These are phyloP conservation scores for Aplosporella prunicola DNA, from an alignment of 2,329 filamentous ascomycete species.

Conservation along the genomic window DNA sequence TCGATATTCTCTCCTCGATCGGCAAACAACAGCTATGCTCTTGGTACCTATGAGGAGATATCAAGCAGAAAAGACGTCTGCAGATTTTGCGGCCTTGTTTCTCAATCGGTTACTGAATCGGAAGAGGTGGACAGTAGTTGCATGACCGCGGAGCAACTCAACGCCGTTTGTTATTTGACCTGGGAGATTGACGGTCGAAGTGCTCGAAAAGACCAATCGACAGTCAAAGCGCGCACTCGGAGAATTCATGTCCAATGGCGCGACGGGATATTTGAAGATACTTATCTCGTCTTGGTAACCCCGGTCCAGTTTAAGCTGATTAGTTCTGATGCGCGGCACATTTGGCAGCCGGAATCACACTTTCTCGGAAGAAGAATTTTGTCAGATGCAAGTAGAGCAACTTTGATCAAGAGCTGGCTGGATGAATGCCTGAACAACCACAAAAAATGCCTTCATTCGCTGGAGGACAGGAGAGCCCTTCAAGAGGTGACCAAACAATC, in stretches of 20 bases:
- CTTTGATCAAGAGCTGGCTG: conserved; percentile 8
- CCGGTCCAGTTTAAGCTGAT: not conserved
- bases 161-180: conserved; percentile 6
- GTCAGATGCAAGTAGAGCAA: conserved; percentile 1
- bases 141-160: not conserved
- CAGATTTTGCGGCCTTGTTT: not conserved
- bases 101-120: not conserved
- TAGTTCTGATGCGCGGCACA: not conserved
- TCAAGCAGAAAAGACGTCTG: not conserved
- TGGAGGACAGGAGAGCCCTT: not conserved
- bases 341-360: not conserved
- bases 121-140: not conserved
- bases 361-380: conserved; percentile 2
- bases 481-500: conserved; percentile 1
- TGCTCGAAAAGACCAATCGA: not conserved
- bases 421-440: conserved; percentile 3
- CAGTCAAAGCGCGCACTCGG: conserved; percentile 5
- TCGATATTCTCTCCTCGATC: not conserved
- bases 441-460: not conserved
- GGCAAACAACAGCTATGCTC: not conserved
- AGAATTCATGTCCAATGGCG: conserved; percentile 9
- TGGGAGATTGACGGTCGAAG: conserved; percentile 12
- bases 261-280: not conserved
- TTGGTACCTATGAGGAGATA: not conserved
- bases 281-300: conserved; percentile 6